Conservation (phyloP, 2,329 filamentous ascomycete genomes). For the Hypoxylon sp. region DNA sequence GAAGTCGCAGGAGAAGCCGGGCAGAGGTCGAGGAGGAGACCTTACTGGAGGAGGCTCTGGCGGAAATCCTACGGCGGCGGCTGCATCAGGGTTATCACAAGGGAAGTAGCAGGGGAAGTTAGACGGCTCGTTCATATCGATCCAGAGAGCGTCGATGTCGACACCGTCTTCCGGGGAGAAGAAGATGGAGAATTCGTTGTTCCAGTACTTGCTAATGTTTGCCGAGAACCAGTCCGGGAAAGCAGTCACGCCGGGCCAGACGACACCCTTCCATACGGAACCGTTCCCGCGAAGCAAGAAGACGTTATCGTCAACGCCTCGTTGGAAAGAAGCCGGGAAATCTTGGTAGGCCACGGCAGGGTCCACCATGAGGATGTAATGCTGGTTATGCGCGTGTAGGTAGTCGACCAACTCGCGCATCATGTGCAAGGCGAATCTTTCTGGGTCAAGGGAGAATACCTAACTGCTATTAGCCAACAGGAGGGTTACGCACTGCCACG, state of each 20-base stretch:
- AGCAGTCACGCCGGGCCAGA: conserved; percentile 82
- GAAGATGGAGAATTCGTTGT: conserved; percentile 74
- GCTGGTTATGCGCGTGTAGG: conserved; percentile 76
- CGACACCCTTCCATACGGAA: conserved; percentile 73
- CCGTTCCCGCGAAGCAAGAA: conserved; percentile 70
- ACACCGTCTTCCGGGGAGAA: conserved; percentile 76
- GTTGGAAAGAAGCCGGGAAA: conserved; percentile 58
- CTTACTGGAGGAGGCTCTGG: conserved; percentile 75
- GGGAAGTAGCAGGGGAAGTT: conserved; percentile 67
- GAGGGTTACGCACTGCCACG: neutral
- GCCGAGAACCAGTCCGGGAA: conserved; percentile 85
- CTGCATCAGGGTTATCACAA: conserved; percentile 64
- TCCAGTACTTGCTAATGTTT: conserved; percentile 78
- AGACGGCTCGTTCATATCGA: conserved; percentile 75
- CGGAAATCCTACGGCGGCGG: conserved; percentile 63
- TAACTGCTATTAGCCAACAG: conserved; percentile 36
- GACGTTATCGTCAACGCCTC: conserved; percentile 61
- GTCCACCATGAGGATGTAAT: conserved; percentile 85
- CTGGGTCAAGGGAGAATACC: conserved; percentile 76
- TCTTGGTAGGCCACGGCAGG: conserved; percentile 71
- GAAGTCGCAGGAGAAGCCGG: conserved; percentile 78
- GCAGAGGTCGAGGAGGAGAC: conserved; percentile 73
- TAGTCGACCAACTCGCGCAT: conserved; percentile 77
- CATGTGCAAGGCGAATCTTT: conserved; percentile 72
- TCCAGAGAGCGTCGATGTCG: conserved; percentile 84